phyloP scores from a whole-genome alignment of 83 land plant genomes.

The Picea abies region DNA sequence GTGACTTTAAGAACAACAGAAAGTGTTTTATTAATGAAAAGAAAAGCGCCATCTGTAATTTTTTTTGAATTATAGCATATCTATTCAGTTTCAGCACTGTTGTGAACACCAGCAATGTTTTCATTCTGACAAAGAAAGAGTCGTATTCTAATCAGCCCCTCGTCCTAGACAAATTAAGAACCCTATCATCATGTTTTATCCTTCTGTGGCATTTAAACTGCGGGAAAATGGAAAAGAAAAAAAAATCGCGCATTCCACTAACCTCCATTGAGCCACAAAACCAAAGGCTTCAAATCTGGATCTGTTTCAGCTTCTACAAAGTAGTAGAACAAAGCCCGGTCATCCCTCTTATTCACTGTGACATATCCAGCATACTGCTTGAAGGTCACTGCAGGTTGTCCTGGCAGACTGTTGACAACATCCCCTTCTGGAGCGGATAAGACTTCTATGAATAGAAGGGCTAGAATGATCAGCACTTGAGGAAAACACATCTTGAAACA shows the following conservation, averaged over 20 bases:
- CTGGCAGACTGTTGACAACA: background rate
- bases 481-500: too few relatives aligned
- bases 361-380: conserved; percentile 8
- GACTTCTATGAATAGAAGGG: background rate
- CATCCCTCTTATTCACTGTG: background rate
- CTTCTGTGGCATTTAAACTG: background rate
- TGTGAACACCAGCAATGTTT: background rate
- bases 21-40: too few relatives aligned
- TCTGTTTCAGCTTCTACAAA: conserved; percentile 15
- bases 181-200: too few relatives aligned
- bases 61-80: too few relatives aligned
- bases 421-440: background rate
- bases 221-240: too few relatives aligned
- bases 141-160: background rate
- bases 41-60: too few relatives aligned
- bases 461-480: background rate
- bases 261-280: conserved; percentile 9
- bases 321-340: conserved; percentile 8
- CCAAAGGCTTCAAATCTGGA: background rate
- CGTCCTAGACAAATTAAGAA: too few relatives aligned
- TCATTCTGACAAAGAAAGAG: background rate
- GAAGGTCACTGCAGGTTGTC: conserved; percentile 10
- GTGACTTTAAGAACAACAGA: background rate
- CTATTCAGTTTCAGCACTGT: too few relatives aligned
- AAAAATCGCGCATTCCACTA: background rate